These are phyloP conservation scores for Saccharomycopsis sp. DNA, from an alignment of 805 yeast genomes.

Conservation along the genomic window DNA sequence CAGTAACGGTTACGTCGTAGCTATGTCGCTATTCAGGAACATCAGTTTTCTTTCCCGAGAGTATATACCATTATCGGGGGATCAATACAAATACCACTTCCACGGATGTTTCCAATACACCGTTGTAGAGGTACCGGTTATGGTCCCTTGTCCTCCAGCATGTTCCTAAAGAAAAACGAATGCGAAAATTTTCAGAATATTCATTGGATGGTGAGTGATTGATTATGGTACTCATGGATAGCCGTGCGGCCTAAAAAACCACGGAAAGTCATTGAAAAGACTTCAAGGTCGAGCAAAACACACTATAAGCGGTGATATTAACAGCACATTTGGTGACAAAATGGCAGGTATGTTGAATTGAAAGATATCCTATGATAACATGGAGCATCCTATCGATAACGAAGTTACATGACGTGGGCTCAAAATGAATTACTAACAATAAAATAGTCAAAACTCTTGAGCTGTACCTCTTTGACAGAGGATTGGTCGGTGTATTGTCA, in stretches of 20 bases:
- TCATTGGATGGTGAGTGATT: not conserved
- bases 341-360: not conserved
- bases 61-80: too few relatives aligned
- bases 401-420: too few relatives aligned
- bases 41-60: too few relatives aligned
- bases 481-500: conserved; percentile 7
- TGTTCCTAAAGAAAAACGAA: not conserved
- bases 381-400: too few relatives aligned
- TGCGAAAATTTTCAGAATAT: not conserved
- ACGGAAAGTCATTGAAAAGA: not conserved
- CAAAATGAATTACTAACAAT: not conserved
- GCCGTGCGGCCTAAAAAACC: too few relatives aligned
- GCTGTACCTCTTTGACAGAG: conserved; percentile 14
- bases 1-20: not conserved
- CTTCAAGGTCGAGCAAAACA: not conserved
- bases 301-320: not conserved
- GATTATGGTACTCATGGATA: too few relatives aligned
- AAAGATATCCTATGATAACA: not conserved
- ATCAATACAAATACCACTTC: too few relatives aligned
- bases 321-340: not conserved
- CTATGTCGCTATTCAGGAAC: not conserved
- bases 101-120: too few relatives aligned
- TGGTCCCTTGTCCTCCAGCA: not conserved
- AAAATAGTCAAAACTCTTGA: conserved; percentile 13
- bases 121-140: too few relatives aligned